Evolutionary conservation across 1,139 yeast species (phyloP).

Genomic region (Nakaseomyces delphensis): DNA sequence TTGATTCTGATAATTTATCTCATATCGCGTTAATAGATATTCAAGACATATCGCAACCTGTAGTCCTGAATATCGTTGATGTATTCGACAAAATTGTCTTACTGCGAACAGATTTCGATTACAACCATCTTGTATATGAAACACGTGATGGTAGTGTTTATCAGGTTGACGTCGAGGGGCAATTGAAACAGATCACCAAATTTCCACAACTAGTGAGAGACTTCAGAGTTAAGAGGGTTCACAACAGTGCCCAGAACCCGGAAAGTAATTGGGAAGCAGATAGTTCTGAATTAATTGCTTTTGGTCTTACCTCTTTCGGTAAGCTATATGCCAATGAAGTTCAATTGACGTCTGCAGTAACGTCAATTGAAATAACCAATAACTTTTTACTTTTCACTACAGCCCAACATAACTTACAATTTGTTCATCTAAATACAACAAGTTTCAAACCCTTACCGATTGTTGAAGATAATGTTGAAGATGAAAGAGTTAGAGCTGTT

Average conservation of each 20-base stretch:
- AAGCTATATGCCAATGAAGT: conserved; percentile 58
- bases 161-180: conserved; percentile 33
- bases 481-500: conserved; percentile 79
- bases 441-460: conserved; percentile 34
- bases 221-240: conserved; percentile 41
- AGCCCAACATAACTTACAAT: conserved; percentile 75
- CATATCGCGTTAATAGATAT: conserved; percentile 45
- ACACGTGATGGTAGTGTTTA: conserved; percentile 56
- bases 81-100: conserved; percentile 46
- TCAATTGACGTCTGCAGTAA: conserved; percentile 67
- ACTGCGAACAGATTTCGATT: conserved; percentile 49
- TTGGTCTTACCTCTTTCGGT: conserved; percentile 69
- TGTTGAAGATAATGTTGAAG: conserved; percentile 37
- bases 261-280: conserved; percentile 31
- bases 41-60: conserved; percentile 36
- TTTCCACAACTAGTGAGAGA: conserved; percentile 69
- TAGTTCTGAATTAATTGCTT: conserved; percentile 38
- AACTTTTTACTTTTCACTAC: conserved; percentile 75
- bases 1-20: conserved; percentile 44
- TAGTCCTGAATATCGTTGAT: conserved; percentile 37
- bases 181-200: conserved; percentile 35
- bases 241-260: conserved; percentile 18
- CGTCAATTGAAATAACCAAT: conserved; percentile 71
- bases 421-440: conserved; percentile 55
- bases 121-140: conserved; percentile 46